Base-by-base conservation (phyloP, 371 early-diverging fungal genomes). In the Capniomyces stellatus region DNA sequence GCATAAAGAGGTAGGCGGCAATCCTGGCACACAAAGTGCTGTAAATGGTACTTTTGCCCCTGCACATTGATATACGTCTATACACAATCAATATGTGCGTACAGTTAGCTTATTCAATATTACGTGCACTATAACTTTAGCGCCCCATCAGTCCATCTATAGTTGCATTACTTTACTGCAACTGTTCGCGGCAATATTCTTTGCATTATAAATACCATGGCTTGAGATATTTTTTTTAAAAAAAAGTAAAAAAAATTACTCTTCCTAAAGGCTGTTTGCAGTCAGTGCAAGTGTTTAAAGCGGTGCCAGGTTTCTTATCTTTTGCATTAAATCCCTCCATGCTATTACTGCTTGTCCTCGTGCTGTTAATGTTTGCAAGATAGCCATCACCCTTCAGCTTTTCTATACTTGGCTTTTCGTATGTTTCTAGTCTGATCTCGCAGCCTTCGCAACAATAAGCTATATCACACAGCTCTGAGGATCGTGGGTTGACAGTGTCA, bases 1-100 rank as follows among this genome's bases (percentile, higher is more conserved):
- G 69, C 67, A 39, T 67, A 67, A 51, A 69, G 60, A 3, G 69
- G 69, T 40, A 64, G 57, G 46, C 50, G 54, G 42, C 69, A 69
- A 64, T 63, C 62, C 27, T 69, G 57, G 58, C 69, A 69, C 15
- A 54, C 54, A 60, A 69, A 68, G 50, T 69, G 69, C 21, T 57
- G 60, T 23, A 61, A 58, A 29, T 69, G 69, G 54, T 64, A 69
- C 31, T 64, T 54, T 35, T 63, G 51, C 0, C 68, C 68, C 25
- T 68, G 51, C 3, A 67, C 54, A 28, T 67, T 67, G 4, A 67
- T 57, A 54, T 69, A 67, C 47, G 62, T 63, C 18, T 67, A 51
- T 3, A 44, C 25, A 40, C n/a, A 40, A n/a, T 13, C n/a, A 13
- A 13, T 40, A 40, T 40, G n/a, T 13, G n/a, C 12, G 40, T 12